Evolutionary conservation across 805 yeast species (phyloP), one percentile per base, ranked within the genome.

Genomic region (Wickerhamiella bombiphila): DNA sequence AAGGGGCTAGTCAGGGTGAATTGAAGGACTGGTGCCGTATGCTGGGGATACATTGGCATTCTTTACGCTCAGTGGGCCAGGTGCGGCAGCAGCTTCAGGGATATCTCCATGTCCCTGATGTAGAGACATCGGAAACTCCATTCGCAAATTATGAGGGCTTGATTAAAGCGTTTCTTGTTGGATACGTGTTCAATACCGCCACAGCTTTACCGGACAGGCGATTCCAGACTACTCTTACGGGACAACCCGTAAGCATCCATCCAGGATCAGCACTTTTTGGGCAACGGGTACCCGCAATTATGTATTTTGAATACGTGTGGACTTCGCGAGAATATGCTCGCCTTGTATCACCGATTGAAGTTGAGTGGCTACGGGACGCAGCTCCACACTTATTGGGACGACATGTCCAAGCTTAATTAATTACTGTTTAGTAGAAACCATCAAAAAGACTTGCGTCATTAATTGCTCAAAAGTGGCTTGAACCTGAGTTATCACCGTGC

Each of bases 131-230:
- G 21, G 13, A 30, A 22, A 6, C 8, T 5, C 11, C 20, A 16
- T 30, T 30, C 18, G 30, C 72, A 30, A 76, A 76, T 45, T 66
- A 72, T 22, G 68, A 76, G 14, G 50, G 61, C 2, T 66, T 88
- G 6, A 61, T 88, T 39, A 80, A 81, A 54, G 71, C 93, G 19
- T 91, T 91, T 57, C 60, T 91, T 29, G 65, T 67, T 28, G 98
- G 99, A 0, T 88, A 69, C 49, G 69, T 82, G n/a, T 68, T 77
- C 34, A 86, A 88, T 56, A 76, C 94, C 0, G 98, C 98, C 0
- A 72, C 91, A 15, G 94, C 95, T 8, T 72, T 81, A 74, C 94
- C 97, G 0, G 97, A 91, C 56, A 68, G 96, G 51, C 79, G 94
- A 3, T 91, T 77, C 60, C 67, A 93, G 53, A 85, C 97, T 0